Evolutionary conservation across 1,284 basidiomycete genomes (phyloP).

Genomic region (Leucoagaricus sp.): DNA sequence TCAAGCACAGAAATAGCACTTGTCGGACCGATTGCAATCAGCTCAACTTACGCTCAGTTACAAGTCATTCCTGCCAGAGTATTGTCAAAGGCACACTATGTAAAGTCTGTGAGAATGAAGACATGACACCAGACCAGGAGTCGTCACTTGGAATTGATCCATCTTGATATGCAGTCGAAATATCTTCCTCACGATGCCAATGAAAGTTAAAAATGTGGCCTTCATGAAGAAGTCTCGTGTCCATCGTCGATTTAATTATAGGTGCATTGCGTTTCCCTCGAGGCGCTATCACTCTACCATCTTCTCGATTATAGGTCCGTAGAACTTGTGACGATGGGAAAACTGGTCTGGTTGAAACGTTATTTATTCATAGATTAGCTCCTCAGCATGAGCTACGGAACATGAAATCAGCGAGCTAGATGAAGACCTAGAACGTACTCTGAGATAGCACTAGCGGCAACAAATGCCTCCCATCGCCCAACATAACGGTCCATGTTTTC

Average conservation of each 20-base stretch:
- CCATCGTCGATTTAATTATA: constrained; percentile 8
- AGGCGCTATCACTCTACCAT: not conserved
- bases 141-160: not conserved
- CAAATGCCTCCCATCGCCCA: not conserved
- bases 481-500: not conserved
- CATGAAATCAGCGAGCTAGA: too few species aligned
- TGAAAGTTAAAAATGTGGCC: not conserved
- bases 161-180: not conserved
- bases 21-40: not conserved
- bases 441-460: not conserved
- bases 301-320: not conserved
- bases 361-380: not conserved
- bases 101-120: not conserved
- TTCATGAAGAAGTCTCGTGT: not conserved
- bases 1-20: too few species aligned
- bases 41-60: not conserved
- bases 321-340: not conserved
- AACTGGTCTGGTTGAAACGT: not conserved
- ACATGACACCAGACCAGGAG: not conserved
- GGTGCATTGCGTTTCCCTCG: constrained; percentile 4
- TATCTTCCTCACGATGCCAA: not conserved
- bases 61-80: not conserved
- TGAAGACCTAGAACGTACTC: not conserved
- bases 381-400: not conserved
- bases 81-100: not conserved